Conservation (phyloP, 2,329 filamentous ascomycete species). For the Claviceps sp. region DNA sequence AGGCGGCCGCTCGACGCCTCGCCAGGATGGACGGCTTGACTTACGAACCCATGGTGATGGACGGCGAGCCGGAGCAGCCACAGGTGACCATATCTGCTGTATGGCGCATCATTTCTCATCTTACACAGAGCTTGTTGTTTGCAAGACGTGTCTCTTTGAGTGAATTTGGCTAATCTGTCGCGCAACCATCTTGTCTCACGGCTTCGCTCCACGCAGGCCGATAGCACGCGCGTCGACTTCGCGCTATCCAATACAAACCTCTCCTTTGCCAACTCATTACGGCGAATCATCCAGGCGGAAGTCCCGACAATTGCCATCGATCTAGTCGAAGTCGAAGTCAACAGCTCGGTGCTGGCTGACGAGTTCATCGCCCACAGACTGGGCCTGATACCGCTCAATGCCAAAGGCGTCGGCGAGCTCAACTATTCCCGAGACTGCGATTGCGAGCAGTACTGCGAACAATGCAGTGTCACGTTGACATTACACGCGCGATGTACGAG, state of each 20-base stretch:
- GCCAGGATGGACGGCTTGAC: conserved; percentile 36
- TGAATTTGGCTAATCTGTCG: background rate
- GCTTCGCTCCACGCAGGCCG: conserved; percentile 42
- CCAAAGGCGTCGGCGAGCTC: conserved; percentile 69
- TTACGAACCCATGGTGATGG: conserved; percentile 47
- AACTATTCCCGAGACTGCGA: conserved; percentile 89
- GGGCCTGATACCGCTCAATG: conserved; percentile 77
- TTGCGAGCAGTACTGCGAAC: conserved; percentile 88
- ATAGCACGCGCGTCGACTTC: conserved; percentile 75
- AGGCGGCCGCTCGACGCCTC: conserved; percentile 1
- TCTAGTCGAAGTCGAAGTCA: conserved; percentile 80
- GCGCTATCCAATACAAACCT: conserved; percentile 81
- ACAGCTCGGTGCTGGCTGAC: conserved; percentile 91
- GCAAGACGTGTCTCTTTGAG: background rate
- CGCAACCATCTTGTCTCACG: background rate
- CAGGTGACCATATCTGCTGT: conserved; percentile 49
- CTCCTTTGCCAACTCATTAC: conserved; percentile 82
- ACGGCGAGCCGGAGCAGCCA: conserved; percentile 42
- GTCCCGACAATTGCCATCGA: conserved; percentile 92
- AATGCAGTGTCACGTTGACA: conserved; percentile 74
- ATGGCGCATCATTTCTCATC: conserved; percentile 13
- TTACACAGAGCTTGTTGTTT: background rate
- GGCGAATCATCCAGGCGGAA: conserved; percentile 82
- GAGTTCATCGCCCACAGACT: conserved; percentile 91
- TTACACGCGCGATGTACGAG: conserved; percentile 76